Conservation (phyloP, 1,139 yeast genomes). For the Scheffersomyces lignicola region DNA sequence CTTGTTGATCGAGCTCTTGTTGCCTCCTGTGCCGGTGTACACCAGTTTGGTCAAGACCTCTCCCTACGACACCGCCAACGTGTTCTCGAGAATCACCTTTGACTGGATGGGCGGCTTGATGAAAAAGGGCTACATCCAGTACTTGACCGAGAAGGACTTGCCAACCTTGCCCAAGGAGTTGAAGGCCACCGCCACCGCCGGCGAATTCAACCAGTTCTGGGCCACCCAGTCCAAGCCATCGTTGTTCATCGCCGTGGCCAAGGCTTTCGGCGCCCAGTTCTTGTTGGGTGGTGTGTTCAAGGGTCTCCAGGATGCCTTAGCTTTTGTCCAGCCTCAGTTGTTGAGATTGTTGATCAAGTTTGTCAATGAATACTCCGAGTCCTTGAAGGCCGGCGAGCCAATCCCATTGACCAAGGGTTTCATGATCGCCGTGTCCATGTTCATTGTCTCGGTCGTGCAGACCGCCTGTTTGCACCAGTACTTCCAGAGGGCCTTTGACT, state of each 20-base stretch:
- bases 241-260: slow-evolving; percentile 57
- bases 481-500: slow-evolving; percentile 82
- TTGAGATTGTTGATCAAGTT: slow-evolving; percentile 73
- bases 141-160: slow-evolving; percentile 71
- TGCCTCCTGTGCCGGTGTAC: slow-evolving; percentile 41
- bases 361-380: slow-evolving; percentile 71
- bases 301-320: slow-evolving; percentile 72
- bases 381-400: slow-evolving; percentile 32
- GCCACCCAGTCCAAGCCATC: slow-evolving; percentile 57
- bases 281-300: slow-evolving; percentile 77
- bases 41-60: slow-evolving; percentile 40
- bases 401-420: slow-evolving; percentile 77
- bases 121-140: slow-evolving; percentile 79
- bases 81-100: slow-evolving; percentile 78
- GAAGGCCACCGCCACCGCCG: slow-evolving; percentile 51
- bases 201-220: slow-evolving; percentile 64
- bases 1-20: slow-evolving; percentile 52
- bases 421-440: slow-evolving; percentile 83
- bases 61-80: slow-evolving; percentile 81
- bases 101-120: slow-evolving; percentile 92
- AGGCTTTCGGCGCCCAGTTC: slow-evolving; percentile 73
- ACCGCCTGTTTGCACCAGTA: slow-evolving; percentile 90
- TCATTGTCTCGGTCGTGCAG: slow-evolving; percentile 76
- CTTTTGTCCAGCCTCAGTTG: slow-evolving; percentile 88
- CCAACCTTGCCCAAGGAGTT: slow-evolving; percentile 76